A percentile compares a stretch with the other conserved stretches of the same genome.
phyloP scores from a whole-genome alignment of 371 early-diverging fungal genomes.

The Mortierella sp. region DNA sequence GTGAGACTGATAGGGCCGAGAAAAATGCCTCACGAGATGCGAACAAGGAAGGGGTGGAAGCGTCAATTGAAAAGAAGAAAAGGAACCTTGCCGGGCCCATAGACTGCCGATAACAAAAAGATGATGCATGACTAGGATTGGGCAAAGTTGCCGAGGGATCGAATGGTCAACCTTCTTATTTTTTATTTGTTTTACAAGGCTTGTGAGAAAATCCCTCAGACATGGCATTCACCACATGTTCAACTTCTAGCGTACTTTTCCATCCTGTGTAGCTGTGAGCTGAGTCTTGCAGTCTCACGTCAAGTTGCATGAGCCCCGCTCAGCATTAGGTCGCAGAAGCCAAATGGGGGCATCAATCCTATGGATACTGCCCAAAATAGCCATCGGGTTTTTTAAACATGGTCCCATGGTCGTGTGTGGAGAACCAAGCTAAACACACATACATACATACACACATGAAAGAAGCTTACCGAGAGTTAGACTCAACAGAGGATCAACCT shows the following conservation, averaged over 20 bases:
- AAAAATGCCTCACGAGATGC: conserved; percentile 10
- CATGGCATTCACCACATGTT: background rate
- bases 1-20: background rate
- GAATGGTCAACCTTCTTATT: background rate
- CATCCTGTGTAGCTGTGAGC: background rate
- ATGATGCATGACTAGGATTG: background rate
- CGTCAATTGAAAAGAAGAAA: background rate
- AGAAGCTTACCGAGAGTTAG: background rate
- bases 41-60: background rate
- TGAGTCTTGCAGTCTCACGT: no score
- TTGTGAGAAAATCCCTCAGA: conserved; percentile 12
- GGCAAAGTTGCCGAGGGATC: background rate
- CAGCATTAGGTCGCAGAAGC: background rate
- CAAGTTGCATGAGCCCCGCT: background rate
- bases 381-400: no score
- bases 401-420: background rate
- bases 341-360: background rate
- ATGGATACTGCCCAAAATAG: background rate
- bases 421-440: background rate
- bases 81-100: background rate
- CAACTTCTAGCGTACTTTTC: no score
- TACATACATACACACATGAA: background rate
- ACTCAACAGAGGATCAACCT: conserved; percentile 14
- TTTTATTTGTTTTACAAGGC: no score
- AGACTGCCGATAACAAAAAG: background rate